Evolutionary conservation across 164 flowering plant species (phyloP).

Genomic region (Platanus orientalis): DNA sequence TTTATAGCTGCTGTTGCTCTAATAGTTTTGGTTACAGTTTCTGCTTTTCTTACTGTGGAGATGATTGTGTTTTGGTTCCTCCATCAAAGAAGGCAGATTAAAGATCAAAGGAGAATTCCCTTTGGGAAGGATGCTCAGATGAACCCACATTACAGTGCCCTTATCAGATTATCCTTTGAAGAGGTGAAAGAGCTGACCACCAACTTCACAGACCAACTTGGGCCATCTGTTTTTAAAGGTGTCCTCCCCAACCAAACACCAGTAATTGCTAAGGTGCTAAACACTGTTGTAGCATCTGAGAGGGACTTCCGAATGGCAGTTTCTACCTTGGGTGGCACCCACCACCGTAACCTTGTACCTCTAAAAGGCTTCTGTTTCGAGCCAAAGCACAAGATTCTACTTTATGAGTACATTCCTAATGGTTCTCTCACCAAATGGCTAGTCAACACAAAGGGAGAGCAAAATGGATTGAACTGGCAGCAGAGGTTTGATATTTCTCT

Average conservation of each 20-base stretch:
- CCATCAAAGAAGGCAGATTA: conserved; percentile 24
- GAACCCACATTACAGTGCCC: conserved; percentile 41
- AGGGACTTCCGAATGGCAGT: conserved; percentile 42
- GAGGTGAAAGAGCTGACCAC: conserved; percentile 42
- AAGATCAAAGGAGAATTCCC: conserved; percentile 31
- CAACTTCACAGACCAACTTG: conserved; percentile 34
- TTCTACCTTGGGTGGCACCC: conserved; percentile 42
- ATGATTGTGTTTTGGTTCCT: conserved; percentile 30
- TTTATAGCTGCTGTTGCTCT: conserved; percentile 28
- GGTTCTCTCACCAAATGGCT: conserved; percentile 48
- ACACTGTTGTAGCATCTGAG: conserved; percentile 28
- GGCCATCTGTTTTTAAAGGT: conserved; percentile 41
- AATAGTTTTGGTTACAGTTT: conserved; percentile 31
- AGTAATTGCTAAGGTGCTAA: conserved; percentile 35
- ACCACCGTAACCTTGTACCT: conserved; percentile 46
- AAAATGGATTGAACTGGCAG: conserved; percentile 25
- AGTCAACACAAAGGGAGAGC: conserved; percentile 13
- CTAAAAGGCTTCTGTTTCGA: conserved; percentile 56
- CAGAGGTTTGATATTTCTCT: conserved; percentile 39
- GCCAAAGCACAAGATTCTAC: conserved; percentile 26
- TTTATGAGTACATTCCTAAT: conserved; percentile 40
- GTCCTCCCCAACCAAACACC: conserved; percentile 30
- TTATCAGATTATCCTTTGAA: conserved; percentile 38
- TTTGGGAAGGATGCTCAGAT: conserved; percentile 40
- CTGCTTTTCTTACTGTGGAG: conserved; percentile 26